Conservation (phyloP, 768 basidiomycete species). For the Boletus speciosus region DNA sequence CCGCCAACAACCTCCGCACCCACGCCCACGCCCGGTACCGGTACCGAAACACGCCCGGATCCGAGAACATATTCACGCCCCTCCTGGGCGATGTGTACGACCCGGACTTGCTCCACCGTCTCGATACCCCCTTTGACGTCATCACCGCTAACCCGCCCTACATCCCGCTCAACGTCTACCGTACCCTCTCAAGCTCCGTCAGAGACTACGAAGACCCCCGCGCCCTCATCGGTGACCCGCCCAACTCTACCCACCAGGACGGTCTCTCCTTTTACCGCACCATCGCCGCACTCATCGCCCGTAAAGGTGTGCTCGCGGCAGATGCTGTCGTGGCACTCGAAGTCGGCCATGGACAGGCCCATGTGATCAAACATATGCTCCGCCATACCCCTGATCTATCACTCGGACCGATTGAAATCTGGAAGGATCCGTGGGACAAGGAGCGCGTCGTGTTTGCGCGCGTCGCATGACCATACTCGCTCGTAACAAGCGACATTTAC, state of each 20-base stretch:
- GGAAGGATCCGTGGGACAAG: constrained; percentile 78
- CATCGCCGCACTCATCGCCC: constrained; percentile 60
- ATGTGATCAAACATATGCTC: constrained; percentile 58
- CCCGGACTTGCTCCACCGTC: constrained; percentile 16
- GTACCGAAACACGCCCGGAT: not conserved
- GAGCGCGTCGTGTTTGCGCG: constrained; percentile 66
- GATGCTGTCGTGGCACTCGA: constrained; percentile 70
- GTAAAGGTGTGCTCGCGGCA: constrained; percentile 47
- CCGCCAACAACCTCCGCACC: not conserved
- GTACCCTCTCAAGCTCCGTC: constrained; percentile 63
- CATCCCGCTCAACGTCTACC: constrained; percentile 66
- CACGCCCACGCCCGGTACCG: not conserved
- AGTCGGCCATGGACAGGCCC: constrained; percentile 72
- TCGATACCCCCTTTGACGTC: constrained; percentile 60
- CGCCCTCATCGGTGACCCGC: constrained; percentile 76
- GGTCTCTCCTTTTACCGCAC: constrained; percentile 71
- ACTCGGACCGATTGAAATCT: constrained; percentile 50
- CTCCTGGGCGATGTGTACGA: constrained; percentile 46
- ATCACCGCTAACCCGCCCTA: constrained; percentile 88
- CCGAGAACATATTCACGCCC: constrained; percentile 32
- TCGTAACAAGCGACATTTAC: not conserved
- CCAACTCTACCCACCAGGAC: constrained; percentile 32
- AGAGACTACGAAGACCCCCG: constrained; percentile 73
- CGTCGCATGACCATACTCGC: constrained; percentile 27
- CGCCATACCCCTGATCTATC: constrained; percentile 41